Base-by-base conservation (phyloP, 441 rosid species). In the Kokia cookei region DNA sequence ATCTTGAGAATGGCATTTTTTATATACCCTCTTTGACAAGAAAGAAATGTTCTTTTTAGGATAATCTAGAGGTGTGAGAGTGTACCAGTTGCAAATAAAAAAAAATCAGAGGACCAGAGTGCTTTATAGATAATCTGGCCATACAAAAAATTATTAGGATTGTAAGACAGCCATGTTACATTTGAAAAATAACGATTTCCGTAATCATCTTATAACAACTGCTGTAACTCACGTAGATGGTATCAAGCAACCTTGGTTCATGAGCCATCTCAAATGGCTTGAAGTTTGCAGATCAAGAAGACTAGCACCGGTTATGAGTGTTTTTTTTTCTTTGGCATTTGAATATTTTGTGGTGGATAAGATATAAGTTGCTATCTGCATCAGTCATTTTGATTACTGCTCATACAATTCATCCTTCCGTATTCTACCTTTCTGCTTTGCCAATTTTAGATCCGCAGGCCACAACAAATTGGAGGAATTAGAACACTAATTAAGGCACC, bases 401-500 rank as follows among this genome's bases (percentile, higher is more conserved):
- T 48, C 12, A 53, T 61, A 27, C 17, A 10, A 26, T 27, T 27
- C 66, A 35, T 14, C 35, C 47, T 15, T 61, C 47, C 17, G 6
- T 65, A 35, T 37, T 15, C 47, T 2, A 62, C 45, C 1, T 9
- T n/a, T n/a, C 11, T 35, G 4, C 12, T 37, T 37, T 62, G 54
- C 17, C 43, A 40, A 40, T 7, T 40, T 40, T 7, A 7, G 43
- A 7, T 1, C 10, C 10, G 43, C 7, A 40, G 43, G 43, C 43
- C 7, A 7, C 43, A 40, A 7, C 43, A 40, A 7, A 40, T 7
- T 40, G 43, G 43, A 94, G 97, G 78, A 92, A 84, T 75, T 80
- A 93, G 48, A 97, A 92, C 75, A 92, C 93, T 78, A 88, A 86
- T 79, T 82, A 19, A 55, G 4, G 3, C 9, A 53, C 24, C 24